phyloP scores from a whole-genome alignment of 2,329 filamentous ascomycete species.

The Ophiocordyceps polyrhachis-furcata region DNA sequence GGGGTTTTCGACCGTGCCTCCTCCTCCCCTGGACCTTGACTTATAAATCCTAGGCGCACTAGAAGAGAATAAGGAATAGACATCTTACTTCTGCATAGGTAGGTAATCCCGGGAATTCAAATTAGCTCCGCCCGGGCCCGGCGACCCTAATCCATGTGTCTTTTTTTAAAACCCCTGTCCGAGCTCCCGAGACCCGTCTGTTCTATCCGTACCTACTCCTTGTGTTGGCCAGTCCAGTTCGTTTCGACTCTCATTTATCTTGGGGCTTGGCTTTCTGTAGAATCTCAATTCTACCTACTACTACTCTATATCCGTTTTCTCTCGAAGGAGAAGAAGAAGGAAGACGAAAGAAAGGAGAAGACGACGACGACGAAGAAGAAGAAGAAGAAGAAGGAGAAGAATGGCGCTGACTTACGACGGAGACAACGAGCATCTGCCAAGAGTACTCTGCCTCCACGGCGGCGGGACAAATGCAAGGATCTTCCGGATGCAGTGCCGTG shows the following conservation, averaged over 20 bases:
- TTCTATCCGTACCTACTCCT: too few relatives aligned
- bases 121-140: not conserved
- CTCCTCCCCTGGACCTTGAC: not conserved
- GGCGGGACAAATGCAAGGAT: slow-evolving; percentile 48
- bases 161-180: too few relatives aligned
- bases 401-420: not conserved
- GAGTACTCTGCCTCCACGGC: slow-evolving; percentile 56
- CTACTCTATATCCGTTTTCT: not conserved
- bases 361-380: too few relatives aligned
- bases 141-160: not conserved
- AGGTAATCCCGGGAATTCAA: not conserved
- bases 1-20: not conserved
- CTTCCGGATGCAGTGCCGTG: slow-evolving; percentile 45
- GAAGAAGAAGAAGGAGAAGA: not conserved
- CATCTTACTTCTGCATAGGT: not conserved
- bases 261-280: too few relatives aligned
- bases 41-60: not conserved
- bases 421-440: slow-evolving; percentile 22
- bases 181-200: too few relatives aligned
- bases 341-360: not conserved
- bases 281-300: too few relatives aligned
- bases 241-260: too few relatives aligned
- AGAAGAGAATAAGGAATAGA: not conserved
- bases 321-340: not conserved
- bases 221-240: too few relatives aligned